phyloP scores from a whole-genome alignment of 129 eudicot genomes.

The Rutidosis leptorrhynchoides region DNA sequence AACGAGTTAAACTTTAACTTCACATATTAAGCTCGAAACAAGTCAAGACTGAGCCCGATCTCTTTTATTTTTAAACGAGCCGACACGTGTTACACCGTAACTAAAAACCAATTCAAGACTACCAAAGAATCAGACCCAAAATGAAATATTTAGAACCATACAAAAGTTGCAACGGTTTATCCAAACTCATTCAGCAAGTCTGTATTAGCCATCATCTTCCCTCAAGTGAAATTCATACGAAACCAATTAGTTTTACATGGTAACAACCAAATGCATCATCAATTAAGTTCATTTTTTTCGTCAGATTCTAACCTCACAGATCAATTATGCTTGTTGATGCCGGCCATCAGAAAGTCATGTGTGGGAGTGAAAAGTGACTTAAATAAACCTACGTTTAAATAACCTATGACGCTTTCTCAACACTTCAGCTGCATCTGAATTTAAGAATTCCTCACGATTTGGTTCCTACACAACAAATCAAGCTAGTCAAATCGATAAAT shows the following conservation, averaged over 20 bases:
- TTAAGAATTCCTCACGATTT: conserved; percentile 80
- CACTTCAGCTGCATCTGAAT: conserved; percentile 80
- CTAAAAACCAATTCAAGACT: no score
- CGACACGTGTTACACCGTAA: no score
- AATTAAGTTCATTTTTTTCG: no score
- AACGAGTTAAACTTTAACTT: no score
- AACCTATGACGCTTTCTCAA: conserved; percentile 70
- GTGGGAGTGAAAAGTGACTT: conserved; percentile 64
- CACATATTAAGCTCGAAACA: no score
- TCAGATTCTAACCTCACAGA: neutral
- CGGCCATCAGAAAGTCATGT: conserved; percentile 15
- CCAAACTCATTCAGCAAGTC: no score
- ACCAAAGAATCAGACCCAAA: no score
- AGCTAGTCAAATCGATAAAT: neutral
- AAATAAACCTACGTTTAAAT: no score
- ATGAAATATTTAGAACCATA: no score
- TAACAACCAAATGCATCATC: neutral
- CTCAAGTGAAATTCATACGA: neutral
- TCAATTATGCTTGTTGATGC: neutral
- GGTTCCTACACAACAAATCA: conserved; percentile 49
- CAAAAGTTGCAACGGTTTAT: no score
- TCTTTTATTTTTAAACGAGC: no score
- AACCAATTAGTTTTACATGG: conserved; percentile 1
- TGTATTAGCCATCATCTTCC: neutral
- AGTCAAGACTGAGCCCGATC: no score